Percentiles rank a stretch among this genome's conserved stretches.
Conservation (phyloP, 139 green algal species). For the Chlamydomonas incerta region DNA sequence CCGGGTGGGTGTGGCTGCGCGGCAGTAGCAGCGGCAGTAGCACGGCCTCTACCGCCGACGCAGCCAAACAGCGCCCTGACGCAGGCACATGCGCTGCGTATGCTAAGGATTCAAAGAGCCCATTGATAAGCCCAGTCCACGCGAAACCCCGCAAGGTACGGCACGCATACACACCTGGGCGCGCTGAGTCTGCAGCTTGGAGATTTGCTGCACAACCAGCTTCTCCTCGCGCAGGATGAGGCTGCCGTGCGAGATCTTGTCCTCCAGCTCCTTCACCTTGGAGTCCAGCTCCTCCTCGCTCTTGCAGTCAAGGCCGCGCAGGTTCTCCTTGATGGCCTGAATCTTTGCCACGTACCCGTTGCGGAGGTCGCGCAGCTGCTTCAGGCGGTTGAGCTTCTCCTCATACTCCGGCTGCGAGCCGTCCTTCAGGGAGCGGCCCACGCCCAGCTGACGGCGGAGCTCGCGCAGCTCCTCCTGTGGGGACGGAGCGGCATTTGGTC, state of each 20-base stretch:
- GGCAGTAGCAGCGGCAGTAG: too few species aligned
- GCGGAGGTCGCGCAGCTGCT: constrained; percentile 56
- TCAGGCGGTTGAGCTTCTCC: constrained; percentile 64
- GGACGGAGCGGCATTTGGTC: too few species aligned
- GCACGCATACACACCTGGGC: constrained; percentile 15
- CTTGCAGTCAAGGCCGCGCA: constrained; percentile 57
- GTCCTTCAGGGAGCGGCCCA: constrained; percentile 57
- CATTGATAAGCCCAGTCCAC: neutral
- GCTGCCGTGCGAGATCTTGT: constrained; percentile 50
- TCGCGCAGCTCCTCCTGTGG: constrained; percentile 62
- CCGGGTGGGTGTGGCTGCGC: too few species aligned
- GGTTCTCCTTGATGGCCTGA: constrained; percentile 27
- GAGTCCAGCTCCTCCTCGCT: constrained; percentile 68
- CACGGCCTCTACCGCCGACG: neutral
- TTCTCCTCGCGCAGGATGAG: constrained; percentile 65
- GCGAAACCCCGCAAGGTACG: too few species aligned
- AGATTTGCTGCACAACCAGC: constrained; percentile 53
- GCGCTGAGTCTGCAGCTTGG: constrained; percentile 50
- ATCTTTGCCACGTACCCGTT: constrained; percentile 32
- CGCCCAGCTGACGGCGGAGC: constrained; percentile 55
- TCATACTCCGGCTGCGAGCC: constrained; percentile 65
- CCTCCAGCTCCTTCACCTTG: constrained; percentile 60
- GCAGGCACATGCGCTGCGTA: too few species aligned
- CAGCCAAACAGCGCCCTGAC: too few species aligned
- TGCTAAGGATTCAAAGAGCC: too few species aligned